Evolutionary conservation across 352 stramenopile genomes (phyloP).

Genomic region (Pythium biforme): DNA sequence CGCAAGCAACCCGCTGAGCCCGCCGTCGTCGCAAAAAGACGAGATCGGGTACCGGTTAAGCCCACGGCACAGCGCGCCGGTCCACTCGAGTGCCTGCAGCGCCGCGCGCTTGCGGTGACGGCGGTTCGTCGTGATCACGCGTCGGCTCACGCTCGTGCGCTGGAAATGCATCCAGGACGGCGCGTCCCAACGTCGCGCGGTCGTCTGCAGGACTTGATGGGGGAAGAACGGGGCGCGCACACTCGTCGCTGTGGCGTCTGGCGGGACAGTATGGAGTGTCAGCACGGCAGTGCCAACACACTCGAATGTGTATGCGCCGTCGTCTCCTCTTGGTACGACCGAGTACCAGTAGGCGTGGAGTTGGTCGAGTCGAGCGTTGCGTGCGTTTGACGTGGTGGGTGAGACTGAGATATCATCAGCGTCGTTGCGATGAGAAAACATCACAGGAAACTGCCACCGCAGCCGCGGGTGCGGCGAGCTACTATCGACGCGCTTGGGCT

Average conservation of each 20-base stretch:
- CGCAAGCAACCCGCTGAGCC: constrained; percentile 53
- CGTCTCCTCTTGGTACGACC: background rate
- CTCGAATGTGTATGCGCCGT: background rate
- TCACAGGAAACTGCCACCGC: constrained; percentile 13
- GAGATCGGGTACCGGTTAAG: constrained; percentile 73
- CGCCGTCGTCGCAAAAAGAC: constrained; percentile 70
- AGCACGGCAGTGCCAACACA: background rate
- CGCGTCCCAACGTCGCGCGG: constrained; percentile 49
- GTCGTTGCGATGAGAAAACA: background rate
- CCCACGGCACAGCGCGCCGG: constrained; percentile 59
- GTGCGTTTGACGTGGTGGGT: no score
- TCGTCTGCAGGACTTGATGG: constrained; percentile 23
- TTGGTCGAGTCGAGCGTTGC: background rate
- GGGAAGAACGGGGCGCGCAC: background rate
- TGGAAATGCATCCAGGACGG: constrained; percentile 45
- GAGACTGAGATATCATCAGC: background rate
- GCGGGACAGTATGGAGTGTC: background rate
- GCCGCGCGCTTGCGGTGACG: constrained; percentile 29
- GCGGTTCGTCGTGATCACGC: constrained; percentile 72
- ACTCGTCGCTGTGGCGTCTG: background rate
- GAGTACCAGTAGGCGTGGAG: constrained; percentile 2
- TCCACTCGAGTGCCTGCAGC: constrained; percentile 48
- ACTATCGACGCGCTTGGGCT: background rate
- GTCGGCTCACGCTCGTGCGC: constrained; percentile 29
- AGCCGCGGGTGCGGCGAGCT: background rate